A percentile compares a stretch with the other conserved stretches of the same genome.
These are phyloP conservation scores for Polytrichum formosum DNA, from an alignment of 225 moss, liverwort and hornwort species.

Conservation along the genomic window DNA sequence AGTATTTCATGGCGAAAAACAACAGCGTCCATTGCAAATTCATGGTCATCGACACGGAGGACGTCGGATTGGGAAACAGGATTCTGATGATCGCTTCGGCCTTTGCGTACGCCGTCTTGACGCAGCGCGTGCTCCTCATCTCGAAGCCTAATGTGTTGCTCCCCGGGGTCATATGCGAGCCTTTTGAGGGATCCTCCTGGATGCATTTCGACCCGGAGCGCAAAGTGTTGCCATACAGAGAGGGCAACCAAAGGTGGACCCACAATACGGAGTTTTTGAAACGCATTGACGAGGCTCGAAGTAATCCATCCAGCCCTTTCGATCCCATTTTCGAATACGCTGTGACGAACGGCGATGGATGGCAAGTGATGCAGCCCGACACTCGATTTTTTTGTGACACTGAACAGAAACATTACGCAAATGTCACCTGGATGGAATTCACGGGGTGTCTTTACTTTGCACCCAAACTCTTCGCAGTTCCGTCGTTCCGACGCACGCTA, in stretches of 20 bases:
- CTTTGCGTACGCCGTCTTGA: slow-evolving; percentile 37
- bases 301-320: background rate
- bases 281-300: slow-evolving; percentile 27
- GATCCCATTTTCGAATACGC: slow-evolving; percentile 10
- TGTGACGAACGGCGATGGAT: slow-evolving; percentile 28
- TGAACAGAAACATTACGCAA: slow-evolving; percentile 55
- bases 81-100: slow-evolving; percentile 32
- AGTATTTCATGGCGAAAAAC: slow-evolving; percentile 30
- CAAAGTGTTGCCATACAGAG: slow-evolving; percentile 23
- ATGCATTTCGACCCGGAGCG: slow-evolving; percentile 18
- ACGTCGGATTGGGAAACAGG: slow-evolving; percentile 44
- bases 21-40: slow-evolving; percentile 34
- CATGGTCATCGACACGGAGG: slow-evolving; percentile 28
- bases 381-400: slow-evolving; percentile 74
- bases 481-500: slow-evolving; percentile 58
- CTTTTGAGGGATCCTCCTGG: slow-evolving; percentile 57
- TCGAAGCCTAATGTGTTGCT: slow-evolving; percentile 17
- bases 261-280: slow-evolving; percentile 26
- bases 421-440: slow-evolving; percentile 66
- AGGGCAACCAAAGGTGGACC: slow-evolving; percentile 4
- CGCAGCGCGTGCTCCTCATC: slow-evolving; percentile 41
- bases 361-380: slow-evolving; percentile 29
- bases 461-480: slow-evolving; percentile 75
- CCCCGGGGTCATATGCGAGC: slow-evolving; percentile 37
- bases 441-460: slow-evolving; percentile 73